Evolutionary conservation across 2,329 filamentous ascomycete species (phyloP), one percentile per base, ranked within the genome.

Genomic region (Fusarium udum): DNA sequence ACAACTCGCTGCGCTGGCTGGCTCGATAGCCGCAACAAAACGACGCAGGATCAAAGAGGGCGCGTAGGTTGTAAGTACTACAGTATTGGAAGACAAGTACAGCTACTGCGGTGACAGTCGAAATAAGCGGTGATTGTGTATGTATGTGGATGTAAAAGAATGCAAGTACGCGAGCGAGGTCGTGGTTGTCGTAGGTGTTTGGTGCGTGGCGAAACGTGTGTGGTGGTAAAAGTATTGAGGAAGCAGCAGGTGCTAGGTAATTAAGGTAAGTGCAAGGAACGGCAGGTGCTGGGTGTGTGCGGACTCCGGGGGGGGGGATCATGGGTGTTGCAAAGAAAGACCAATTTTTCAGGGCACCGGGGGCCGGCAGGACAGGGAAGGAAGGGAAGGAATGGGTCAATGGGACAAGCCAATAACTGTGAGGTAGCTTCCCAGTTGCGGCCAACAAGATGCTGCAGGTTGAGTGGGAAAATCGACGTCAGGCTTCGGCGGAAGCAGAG

Each of bases 131-230:
- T 68, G 73, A 65, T 67, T 78, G 75, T 70, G 69, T 69, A 53
- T 53, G 51, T 37, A 28, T 39, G 34, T 37, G 34, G 34, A 63
- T 75, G 67, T 65, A 73, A 67, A 72, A 71, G 70, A 71, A 76
- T 75, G 75, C 74, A 75, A 75, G 76, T 69, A 75, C 67, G 74
- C 67, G 65, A 67, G 60, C 63, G 64, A 70, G 70, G 73, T 64
- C 60, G 67, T 73, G 37, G 73, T 72, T 67, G 60, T 74, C 67
- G 61, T 66, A 62, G 62, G 57, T 60, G 64, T 64, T 66, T 71
- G 64, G 56, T 77, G 76, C 76, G 76, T 78, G 76, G 76, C 76
- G 67, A 77, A 64, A 75, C 67, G 70, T 78, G 76, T 74, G 73
- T 78, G 76, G 76, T 75, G 71, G 65, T 73, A 55, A 48, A 43